phyloP scores from a whole-genome alignment of 768 basidiomycete species.

The Suillus variegatus region DNA sequence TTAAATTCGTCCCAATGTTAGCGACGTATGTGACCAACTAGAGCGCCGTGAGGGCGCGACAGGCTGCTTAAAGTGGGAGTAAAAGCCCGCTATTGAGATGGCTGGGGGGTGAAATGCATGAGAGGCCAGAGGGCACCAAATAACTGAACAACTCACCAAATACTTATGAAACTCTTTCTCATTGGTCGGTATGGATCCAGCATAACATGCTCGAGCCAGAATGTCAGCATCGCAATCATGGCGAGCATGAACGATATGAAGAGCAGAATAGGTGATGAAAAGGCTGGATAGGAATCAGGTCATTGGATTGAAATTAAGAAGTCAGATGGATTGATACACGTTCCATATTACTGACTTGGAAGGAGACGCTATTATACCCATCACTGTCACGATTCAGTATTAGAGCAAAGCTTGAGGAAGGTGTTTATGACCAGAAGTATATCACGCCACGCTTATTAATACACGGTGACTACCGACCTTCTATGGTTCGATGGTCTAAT shows the following conservation, averaged over 20 bases:
- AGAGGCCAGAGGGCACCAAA: background rate
- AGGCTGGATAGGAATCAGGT: background rate
- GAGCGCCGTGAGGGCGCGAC: background rate
- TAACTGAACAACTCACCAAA: background rate
- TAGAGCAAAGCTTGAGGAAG: too few species aligned
- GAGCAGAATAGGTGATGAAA: background rate
- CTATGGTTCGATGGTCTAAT: slow-evolving; percentile 36
- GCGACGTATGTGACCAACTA: background rate
- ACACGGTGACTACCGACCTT: too few species aligned
- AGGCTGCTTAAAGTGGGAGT: background rate
- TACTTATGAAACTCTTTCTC: background rate
- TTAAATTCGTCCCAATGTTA: background rate
- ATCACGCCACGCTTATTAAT: too few species aligned
- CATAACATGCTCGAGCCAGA: background rate
- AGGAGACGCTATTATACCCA: too few species aligned
- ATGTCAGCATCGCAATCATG: background rate
- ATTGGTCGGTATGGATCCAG: background rate
- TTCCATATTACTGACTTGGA: too few species aligned
- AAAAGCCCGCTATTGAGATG: background rate
- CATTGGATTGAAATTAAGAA: too few species aligned
- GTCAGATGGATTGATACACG: too few species aligned
- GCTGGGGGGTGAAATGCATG: background rate
- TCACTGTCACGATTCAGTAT: too few species aligned
- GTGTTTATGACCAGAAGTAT: too few species aligned
- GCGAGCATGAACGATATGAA: background rate